Evolutionary conservation across 176 grass and related monocot species (phyloP), one percentile per base, ranked within the genome.

Genomic region (Echinochloa phyllopogon): DNA sequence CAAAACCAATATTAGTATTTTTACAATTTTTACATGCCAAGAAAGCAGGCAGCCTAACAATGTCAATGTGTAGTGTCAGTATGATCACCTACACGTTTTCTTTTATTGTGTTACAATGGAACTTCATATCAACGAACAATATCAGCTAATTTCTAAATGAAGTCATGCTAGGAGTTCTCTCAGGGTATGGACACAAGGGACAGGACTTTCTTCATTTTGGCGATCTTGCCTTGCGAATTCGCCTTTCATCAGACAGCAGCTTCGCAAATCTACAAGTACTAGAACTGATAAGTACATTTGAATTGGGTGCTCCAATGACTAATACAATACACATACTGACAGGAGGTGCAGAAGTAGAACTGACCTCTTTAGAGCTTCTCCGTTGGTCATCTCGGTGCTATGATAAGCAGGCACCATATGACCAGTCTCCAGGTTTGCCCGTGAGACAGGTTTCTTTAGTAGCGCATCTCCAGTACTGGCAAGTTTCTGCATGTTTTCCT

Each of bases 401-500:
- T 89, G 53, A 80, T 80, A 82, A 47, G 73, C 60, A 40, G 82
- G 66, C 47, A 72, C 83, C 76, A 94, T 89, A 65, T 78, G 87
- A 15, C 92, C 92, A 20, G 89, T 94, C 62, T 94, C 92, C 24
- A 94, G 74, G 65, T 95, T 98, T 65, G 77, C 88, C 75, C 85
- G 92, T 10, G 86, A 93, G 62, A 98, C 88, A 11, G 90, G 88
- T 86, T 95, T 90, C 63, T 91, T 89, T 33, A 98, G 75, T 40
- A 98, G 81, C 14, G 76, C 62, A 53, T 90, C 78, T 44, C 86
- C 92, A 36, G 84, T 67, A 16, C 72, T 63, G 17, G 85, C 92
- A 80, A 98, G 89, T 71, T 85, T 93, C 82, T 88, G 65, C 74
- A 98, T 64, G 83, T 95, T 98, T 71, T 94, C 87, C 65, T 91